These are phyloP conservation scores for Fusarium musae DNA, from an alignment of 2,329 filamentous ascomycete species.

Conservation along the genomic window DNA sequence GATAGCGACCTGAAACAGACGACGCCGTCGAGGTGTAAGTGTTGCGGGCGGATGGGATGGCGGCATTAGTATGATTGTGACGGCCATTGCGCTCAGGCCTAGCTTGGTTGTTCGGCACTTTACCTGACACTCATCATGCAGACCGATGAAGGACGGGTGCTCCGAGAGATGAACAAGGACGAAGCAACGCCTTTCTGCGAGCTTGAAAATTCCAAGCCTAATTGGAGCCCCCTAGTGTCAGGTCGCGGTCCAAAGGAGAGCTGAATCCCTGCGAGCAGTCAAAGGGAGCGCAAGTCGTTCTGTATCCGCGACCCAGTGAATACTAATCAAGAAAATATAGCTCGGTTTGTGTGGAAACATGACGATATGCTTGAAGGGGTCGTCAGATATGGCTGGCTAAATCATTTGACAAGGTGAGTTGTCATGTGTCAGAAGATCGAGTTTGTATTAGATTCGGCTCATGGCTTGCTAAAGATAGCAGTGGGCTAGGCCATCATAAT, in stretches of 20 bases:
- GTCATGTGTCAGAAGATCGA: not conserved
- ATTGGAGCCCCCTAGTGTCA: slow-evolving; percentile 9
- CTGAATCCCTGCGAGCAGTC: not conserved
- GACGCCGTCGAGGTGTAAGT: slow-evolving; percentile 29
- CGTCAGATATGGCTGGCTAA: not conserved
- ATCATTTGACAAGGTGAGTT: not conserved
- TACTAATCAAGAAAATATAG: not conserved
- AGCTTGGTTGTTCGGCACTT: not conserved
- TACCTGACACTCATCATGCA: slow-evolving; percentile 7
- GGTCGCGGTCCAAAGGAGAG: slow-evolving; percentile 6
- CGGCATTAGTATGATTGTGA: slow-evolving; percentile 19
- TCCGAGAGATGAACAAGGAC: slow-evolving; percentile 5
- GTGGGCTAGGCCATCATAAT: not conserved
- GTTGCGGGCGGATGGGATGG: slow-evolving; percentile 14
- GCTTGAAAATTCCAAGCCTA: not conserved
- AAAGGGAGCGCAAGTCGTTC: not conserved
- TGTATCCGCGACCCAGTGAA: not conserved
- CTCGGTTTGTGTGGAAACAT: not conserved
- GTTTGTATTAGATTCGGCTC: not conserved
- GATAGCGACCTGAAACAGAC: slow-evolving; percentile 43
- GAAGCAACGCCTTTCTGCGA: slow-evolving; percentile 6
- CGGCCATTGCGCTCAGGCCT: slow-evolving; percentile 9
- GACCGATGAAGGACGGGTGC: slow-evolving; percentile 1
- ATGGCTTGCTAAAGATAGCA: not conserved
- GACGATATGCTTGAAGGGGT: not conserved